Conservation (phyloP, 2,329 filamentous ascomycete genomes). For the Aspergillus sp. region DNA sequence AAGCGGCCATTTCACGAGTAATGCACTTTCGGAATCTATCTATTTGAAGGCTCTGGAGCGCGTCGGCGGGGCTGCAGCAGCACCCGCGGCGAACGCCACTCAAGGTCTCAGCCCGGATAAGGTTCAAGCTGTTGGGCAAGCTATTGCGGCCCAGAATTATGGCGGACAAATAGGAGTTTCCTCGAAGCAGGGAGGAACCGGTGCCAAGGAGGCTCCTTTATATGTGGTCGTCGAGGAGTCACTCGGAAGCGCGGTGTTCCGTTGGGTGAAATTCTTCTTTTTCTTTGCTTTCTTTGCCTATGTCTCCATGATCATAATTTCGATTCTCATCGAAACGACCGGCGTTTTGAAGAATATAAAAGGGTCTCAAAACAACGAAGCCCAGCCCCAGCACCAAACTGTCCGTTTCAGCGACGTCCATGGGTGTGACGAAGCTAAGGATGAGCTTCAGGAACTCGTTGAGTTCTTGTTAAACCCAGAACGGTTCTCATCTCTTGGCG, state of each 20-base stretch:
- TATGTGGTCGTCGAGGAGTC: slow-evolving; percentile 96
- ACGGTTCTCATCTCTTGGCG: slow-evolving; percentile 88
- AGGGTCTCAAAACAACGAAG: slow-evolving; percentile 72
- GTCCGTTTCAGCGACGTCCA: slow-evolving; percentile 92
- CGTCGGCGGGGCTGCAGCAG: slow-evolving; percentile 49
- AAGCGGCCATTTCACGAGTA: slow-evolving; percentile 80
- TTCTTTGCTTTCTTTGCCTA: slow-evolving; percentile 79
- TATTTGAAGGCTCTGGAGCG: slow-evolving; percentile 74
- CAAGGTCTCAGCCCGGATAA: slow-evolving; percentile 58
- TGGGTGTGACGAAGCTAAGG: slow-evolving; percentile 96
- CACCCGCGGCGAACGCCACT: slow-evolving; percentile 23
- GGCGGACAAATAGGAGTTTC: slow-evolving; percentile 63
- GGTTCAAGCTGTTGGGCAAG: slow-evolving; percentile 77
- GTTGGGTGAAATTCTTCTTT: slow-evolving; percentile 84
- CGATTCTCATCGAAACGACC: slow-evolving; percentile 78
- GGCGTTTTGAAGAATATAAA: slow-evolving; percentile 77
- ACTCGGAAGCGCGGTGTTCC: slow-evolving; percentile 74
- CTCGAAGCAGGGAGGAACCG: slow-evolving; percentile 55
- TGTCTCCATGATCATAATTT: slow-evolving; percentile 73
- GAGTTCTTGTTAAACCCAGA: slow-evolving; percentile 94
- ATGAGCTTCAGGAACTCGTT: slow-evolving; percentile 94
- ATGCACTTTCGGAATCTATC: slow-evolving; percentile 71
- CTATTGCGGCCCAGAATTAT: slow-evolving; percentile 69
- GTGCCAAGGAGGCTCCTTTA: slow-evolving; percentile 79
- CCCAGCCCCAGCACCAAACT: slow-evolving; percentile 88